A percentile compares a stretch with the other conserved stretches of the same genome.
These are phyloP conservation scores for Yamadazyma taylorii DNA, from an alignment of 1,139 yeast genomes.

Conservation along the genomic window DNA sequence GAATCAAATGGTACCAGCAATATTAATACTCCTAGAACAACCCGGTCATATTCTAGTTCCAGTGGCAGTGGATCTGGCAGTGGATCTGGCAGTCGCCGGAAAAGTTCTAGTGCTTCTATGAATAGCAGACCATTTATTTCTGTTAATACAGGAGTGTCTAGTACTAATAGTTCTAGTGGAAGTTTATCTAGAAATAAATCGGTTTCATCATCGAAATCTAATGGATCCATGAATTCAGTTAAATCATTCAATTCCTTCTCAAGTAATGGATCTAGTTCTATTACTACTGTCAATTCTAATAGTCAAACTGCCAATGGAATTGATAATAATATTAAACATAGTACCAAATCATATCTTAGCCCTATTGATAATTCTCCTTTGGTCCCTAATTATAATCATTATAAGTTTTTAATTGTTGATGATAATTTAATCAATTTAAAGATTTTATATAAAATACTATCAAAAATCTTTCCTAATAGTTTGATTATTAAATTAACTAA, in stretches of 20 bases:
- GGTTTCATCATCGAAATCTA: slow-evolving; percentile 9
- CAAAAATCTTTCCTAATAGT: slow-evolving; percentile 37
- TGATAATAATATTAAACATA: slow-evolving; percentile 13
- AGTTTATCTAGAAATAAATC: slow-evolving; percentile 14
- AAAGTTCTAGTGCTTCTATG: too few relatives aligned
- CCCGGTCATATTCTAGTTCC: too few relatives aligned
- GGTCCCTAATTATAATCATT: slow-evolving; percentile 25
- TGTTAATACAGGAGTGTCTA: slow-evolving; percentile 12
- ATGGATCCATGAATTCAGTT: slow-evolving; percentile 9
- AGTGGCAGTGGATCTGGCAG: too few relatives aligned
- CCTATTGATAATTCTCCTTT: slow-evolving; percentile 17
- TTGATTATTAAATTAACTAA: slow-evolving; percentile 30
- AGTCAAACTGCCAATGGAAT: background rate
- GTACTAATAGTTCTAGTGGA: slow-evolving; percentile 12
- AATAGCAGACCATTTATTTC: slow-evolving; percentile 10
- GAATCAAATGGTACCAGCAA: too few relatives aligned
- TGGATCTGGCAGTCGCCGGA: too few relatives aligned
- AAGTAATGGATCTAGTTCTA: slow-evolving; percentile 8
- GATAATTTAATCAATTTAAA: slow-evolving; percentile 45
- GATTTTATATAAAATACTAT: slow-evolving; percentile 34
- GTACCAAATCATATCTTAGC: slow-evolving; percentile 12
- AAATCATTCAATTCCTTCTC: slow-evolving; percentile 12
- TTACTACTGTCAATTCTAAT: background rate
- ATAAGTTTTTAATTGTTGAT: slow-evolving; percentile 41
- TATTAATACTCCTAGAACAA: too few relatives aligned